These are phyloP conservation scores for Liquidambar formosana DNA, from an alignment of 164 flowering plant genomes.

Conservation along the genomic window DNA sequence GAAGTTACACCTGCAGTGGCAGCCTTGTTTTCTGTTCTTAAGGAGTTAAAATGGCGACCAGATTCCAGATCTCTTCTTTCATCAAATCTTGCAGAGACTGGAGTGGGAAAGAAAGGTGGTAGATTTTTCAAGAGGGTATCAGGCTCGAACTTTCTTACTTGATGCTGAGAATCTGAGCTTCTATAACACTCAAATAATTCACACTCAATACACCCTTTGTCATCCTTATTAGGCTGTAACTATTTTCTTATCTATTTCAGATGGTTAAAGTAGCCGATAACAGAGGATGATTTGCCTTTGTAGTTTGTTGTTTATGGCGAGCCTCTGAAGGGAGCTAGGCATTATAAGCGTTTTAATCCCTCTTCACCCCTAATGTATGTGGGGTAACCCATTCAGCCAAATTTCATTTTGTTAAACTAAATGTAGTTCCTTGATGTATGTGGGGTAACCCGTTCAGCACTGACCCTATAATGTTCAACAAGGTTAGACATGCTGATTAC, in stretches of 20 bases:
- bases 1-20: conserved; percentile 76
- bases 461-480: background rate
- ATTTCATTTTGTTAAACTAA: conserved; percentile 4
- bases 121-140: conserved; percentile 61
- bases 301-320: background rate
- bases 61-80: conserved; percentile 72
- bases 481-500: conserved; percentile 15
- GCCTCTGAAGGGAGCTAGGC: background rate
- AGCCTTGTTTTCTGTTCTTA: conserved; percentile 64
- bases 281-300: conserved; percentile 13
- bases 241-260: conserved; percentile 12
- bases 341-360: background rate
- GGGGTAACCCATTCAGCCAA: background rate
- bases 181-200: too few relatives aligned
- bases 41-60: conserved; percentile 86
- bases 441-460: background rate
- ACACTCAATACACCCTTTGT: background rate
- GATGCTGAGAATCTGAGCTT: conserved; percentile 11
- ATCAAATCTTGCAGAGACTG: conserved; percentile 56
- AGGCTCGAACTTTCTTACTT: conserved; percentile 17
- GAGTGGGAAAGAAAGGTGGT: conserved; percentile 60
- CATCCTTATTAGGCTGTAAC: conserved; percentile 1
- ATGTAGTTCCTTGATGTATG: background rate
- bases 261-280: conserved; percentile 15
- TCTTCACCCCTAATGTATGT: conserved; percentile 4